These are phyloP conservation scores for Talaromyces wortmannii DNA, from an alignment of 495 filamentous ascomycete species.

Conservation along the genomic window DNA sequence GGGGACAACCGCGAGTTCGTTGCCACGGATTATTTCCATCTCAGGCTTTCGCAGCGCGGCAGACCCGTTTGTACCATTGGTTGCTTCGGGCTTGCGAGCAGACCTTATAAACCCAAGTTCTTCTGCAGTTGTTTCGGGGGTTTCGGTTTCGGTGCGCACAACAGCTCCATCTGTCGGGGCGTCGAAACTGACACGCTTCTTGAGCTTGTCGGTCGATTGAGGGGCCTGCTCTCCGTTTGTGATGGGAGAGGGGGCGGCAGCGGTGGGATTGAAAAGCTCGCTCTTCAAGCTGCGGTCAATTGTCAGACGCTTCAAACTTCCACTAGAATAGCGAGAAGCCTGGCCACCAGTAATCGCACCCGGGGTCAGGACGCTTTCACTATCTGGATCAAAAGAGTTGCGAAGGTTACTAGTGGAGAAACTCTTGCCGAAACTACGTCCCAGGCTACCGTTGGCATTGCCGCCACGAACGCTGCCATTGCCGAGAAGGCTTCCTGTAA, in stretches of 20 bases:
- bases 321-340: conserved; percentile 52
- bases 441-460: conserved; percentile 46
- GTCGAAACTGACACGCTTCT: conserved; percentile 90
- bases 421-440: conserved; percentile 52
- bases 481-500: conserved; percentile 59
- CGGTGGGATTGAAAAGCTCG: conserved; percentile 57
- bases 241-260: conserved; percentile 38
- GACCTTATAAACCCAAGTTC: conserved; percentile 64
- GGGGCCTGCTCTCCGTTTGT: conserved; percentile 41
- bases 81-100: conserved; percentile 37
- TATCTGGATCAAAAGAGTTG: conserved; percentile 53
- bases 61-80: conserved; percentile 32
- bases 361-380: conserved; percentile 79
- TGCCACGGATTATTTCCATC: conserved; percentile 65
- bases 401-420: conserved; percentile 62
- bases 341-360: conserved; percentile 75
- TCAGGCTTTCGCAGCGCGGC: conserved; percentile 40
- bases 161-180: conserved; percentile 42
- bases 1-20: conserved; percentile 72
- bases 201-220: conserved; percentile 41
- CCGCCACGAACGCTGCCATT: conserved; percentile 47
- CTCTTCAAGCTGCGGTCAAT: conserved; percentile 80
- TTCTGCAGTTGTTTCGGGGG: conserved; percentile 51
- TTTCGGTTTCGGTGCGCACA: conserved; percentile 38
- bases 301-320: conserved; percentile 78